These are phyloP conservation scores for Acephala macrosclerotiorum DNA, from an alignment of 2,329 filamentous ascomycete genomes.

Conservation along the genomic window DNA sequence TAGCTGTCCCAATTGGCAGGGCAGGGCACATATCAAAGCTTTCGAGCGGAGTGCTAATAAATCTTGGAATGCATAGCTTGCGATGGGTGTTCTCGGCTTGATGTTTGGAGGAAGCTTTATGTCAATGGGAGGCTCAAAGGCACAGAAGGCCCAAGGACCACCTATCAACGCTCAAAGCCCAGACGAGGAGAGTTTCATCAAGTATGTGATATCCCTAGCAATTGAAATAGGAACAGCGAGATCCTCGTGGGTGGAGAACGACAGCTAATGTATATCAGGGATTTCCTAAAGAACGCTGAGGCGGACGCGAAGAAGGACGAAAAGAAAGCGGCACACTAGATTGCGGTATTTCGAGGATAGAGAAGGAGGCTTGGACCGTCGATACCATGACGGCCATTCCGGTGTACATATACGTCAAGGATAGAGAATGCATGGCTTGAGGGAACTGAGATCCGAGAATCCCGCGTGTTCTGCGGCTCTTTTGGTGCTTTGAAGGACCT, in stretches of 20 bases:
- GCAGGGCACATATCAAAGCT: background rate
- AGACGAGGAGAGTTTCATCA: conserved; percentile 47
- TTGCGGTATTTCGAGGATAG: conserved; percentile 6
- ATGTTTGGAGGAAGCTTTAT: conserved; percentile 30
- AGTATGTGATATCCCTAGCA: conserved; percentile 37
- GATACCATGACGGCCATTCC: conserved; percentile 6
- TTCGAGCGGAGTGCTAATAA: conserved; percentile 28
- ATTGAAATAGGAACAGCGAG: background rate
- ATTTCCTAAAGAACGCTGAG: conserved; percentile 38
- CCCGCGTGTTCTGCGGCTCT: background rate
- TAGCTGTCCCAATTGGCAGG: conserved; percentile 25
- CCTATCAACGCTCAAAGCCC: conserved; percentile 45
- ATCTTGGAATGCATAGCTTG: conserved; percentile 37
- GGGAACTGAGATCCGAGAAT: conserved; percentile 1
- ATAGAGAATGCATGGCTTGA: conserved; percentile 28
- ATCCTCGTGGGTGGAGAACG: background rate
- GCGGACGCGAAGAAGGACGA: conserved; percentile 29
- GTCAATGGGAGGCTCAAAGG: conserved; percentile 37
- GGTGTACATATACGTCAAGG: conserved; percentile 31
- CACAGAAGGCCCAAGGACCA: conserved; percentile 41
- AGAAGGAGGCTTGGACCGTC: conserved; percentile 13
- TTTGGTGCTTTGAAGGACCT: background rate
- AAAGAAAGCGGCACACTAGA: conserved; percentile 23
- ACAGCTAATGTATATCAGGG: conserved; percentile 31
- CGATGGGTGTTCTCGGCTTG: conserved; percentile 41